These are phyloP conservation scores for Entoloma clypeatum DNA, from an alignment of 1,284 basidiomycete genomes.

Conservation along the genomic window DNA sequence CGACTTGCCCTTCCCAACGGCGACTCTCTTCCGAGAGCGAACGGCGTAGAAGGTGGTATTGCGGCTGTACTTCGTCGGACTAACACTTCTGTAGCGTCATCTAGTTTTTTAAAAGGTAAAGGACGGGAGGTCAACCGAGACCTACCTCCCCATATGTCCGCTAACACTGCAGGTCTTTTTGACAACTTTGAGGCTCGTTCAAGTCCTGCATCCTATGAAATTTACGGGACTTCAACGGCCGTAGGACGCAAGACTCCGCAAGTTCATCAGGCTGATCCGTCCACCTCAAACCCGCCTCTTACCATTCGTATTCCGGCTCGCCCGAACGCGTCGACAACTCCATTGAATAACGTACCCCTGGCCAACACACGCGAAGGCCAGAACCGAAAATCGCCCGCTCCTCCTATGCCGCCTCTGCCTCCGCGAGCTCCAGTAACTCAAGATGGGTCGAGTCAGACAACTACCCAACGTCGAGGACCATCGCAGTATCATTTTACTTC, in stretches of 20 bases:
- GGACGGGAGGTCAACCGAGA: not conserved
- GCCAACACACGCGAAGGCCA: not conserved
- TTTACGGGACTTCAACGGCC: not conserved
- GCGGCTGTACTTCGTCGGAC: not conserved
- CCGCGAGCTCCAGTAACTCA: not conserved
- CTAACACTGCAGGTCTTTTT: not conserved
- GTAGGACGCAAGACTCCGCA: not conserved
- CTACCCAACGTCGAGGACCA: not conserved
- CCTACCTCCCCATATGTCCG: not conserved
- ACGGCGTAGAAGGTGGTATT: not conserved
- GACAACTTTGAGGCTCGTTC: not conserved
- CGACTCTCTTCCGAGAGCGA: not conserved
- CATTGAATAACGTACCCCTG: not conserved
- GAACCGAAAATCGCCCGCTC: not conserved
- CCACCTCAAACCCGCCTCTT: no score
- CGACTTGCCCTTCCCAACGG: not conserved
- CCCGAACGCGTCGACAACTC: not conserved
- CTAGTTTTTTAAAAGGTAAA: not conserved
- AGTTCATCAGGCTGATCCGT: no score
- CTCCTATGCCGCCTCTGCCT: not conserved
- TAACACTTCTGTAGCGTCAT: not conserved
- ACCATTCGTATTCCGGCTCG: no score
- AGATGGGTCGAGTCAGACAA: not conserved
- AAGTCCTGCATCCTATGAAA: not conserved
- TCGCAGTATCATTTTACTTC: conserved; percentile 5